Conservation (phyloP, 1,284 basidiomycete genomes). For the Irpex rosettiformis region DNA sequence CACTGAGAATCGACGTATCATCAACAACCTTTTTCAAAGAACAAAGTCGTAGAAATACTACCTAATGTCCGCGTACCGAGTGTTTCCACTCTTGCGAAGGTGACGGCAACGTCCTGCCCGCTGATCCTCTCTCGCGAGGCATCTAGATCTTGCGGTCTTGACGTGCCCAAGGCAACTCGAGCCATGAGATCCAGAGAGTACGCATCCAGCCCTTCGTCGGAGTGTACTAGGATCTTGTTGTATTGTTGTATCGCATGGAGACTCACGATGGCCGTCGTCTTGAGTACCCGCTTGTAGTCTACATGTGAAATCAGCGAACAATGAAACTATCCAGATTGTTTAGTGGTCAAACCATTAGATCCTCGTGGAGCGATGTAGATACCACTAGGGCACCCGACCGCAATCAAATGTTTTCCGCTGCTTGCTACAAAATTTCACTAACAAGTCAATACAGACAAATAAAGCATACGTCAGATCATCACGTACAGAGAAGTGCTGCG, state of each 20-base stretch:
- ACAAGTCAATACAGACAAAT: not conserved
- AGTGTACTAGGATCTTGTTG: slow-evolving; percentile 65
- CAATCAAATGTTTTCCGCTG: slow-evolving; percentile 51
- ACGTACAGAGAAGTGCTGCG: slow-evolving; percentile 63
- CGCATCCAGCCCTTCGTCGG: slow-evolving; percentile 52
- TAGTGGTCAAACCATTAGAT: slow-evolving; percentile 39
- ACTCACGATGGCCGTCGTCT: slow-evolving; percentile 42
- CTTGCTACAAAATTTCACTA: slow-evolving; percentile 32
- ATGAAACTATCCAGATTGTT: slow-evolving; percentile 3
- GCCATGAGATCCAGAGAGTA: slow-evolving; percentile 70
- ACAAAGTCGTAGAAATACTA: slow-evolving; percentile 26
- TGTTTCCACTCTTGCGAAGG: slow-evolving; percentile 55
- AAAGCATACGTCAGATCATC: not conserved
- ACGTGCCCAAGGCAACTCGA: slow-evolving; percentile 48
- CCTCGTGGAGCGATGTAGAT: slow-evolving; percentile 60
- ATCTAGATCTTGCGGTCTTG: slow-evolving; percentile 42
- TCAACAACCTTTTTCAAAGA: not conserved
- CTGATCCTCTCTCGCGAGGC: slow-evolving; percentile 57
- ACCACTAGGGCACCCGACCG: slow-evolving; percentile 58
- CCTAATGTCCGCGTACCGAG: slow-evolving; percentile 50
- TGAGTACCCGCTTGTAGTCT: slow-evolving; percentile 59
- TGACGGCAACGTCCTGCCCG: slow-evolving; percentile 44
- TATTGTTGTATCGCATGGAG: slow-evolving; percentile 56
- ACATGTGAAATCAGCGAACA: not conserved
- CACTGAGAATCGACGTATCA: slow-evolving; percentile 38